Evolutionary conservation across 176 grass and related monocot genomes (phyloP).

Genomic region (Aegilops bicornis): DNA sequence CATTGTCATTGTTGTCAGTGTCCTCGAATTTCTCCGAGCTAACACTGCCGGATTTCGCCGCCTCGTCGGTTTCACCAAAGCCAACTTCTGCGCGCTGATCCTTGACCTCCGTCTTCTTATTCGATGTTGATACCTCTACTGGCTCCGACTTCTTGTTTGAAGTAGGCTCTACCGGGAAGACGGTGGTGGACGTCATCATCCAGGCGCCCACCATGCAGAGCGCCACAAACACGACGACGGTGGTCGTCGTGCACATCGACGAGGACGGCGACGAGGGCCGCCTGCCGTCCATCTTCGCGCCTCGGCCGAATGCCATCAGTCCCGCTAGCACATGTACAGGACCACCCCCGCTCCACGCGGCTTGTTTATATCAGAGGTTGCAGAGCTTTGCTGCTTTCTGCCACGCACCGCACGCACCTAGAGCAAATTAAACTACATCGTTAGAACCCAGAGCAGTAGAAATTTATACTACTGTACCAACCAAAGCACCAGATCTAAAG

Average conservation of each 20-base stretch:
- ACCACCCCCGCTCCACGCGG: not conserved
- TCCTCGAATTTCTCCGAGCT: slow-evolving; percentile 43
- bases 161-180: slow-evolving; percentile 58
- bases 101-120: slow-evolving; percentile 49
- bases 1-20: slow-evolving; percentile 38
- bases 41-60: slow-evolving; percentile 26
- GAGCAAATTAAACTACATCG: slow-evolving; percentile 7
- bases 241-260: slow-evolving; percentile 71
- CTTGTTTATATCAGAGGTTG: slow-evolving; percentile 13
- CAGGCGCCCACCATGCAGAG: slow-evolving; percentile 85
- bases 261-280: slow-evolving; percentile 60
- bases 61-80: slow-evolving; percentile 40
- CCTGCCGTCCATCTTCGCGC: slow-evolving; percentile 71
- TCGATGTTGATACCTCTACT: not conserved
- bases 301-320: slow-evolving; percentile 74
- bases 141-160: slow-evolving; percentile 48
- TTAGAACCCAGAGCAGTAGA: not conserved
- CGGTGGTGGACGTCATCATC: slow-evolving; percentile 89
- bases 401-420: slow-evolving; percentile 21
- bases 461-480: not conserved
- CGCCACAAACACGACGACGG: slow-evolving; percentile 68
- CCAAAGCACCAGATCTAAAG: slow-evolving; percentile 30
- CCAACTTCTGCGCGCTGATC: slow-evolving; percentile 28
- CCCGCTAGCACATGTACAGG: slow-evolving; percentile 32
- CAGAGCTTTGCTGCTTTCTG: slow-evolving; percentile 1